Evolutionary conservation across 2,329 filamentous ascomycete species (phyloP).

Genomic region (Magnaporthiopsis incrustans): DNA sequence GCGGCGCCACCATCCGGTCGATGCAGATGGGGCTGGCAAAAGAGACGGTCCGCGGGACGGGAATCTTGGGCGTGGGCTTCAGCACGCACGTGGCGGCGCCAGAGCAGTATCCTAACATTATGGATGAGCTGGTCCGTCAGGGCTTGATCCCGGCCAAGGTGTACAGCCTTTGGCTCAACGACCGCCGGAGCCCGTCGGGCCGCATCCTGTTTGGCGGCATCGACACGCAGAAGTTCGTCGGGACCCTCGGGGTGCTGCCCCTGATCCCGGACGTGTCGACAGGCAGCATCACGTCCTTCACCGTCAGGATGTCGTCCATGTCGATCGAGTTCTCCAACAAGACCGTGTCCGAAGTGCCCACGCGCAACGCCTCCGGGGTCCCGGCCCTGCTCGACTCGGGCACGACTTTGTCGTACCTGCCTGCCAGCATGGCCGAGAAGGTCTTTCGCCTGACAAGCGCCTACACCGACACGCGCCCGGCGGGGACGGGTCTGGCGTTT

Average conservation of each 20-base stretch:
- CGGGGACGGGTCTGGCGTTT: constrained; percentile 27
- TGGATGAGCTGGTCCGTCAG: constrained; percentile 55
- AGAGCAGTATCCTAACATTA: constrained; percentile 46
- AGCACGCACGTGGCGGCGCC: constrained; percentile 38
- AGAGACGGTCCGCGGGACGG: constrained; percentile 39
- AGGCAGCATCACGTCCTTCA: constrained; percentile 30
- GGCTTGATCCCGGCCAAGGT: constrained; percentile 54
- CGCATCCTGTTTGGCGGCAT: constrained; percentile 63
- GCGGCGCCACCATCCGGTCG: constrained; percentile 35
- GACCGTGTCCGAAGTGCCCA: constrained; percentile 23
- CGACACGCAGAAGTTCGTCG: constrained; percentile 58
- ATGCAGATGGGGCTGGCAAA: constrained; percentile 50
- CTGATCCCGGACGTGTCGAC: constrained; percentile 37
- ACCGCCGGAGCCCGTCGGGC: constrained; percentile 47
- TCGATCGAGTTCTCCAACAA: constrained; percentile 31
- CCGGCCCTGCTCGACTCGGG: constrained; percentile 61
- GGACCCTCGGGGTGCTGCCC: constrained; percentile 45
- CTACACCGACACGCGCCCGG: constrained; percentile 24
- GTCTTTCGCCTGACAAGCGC: constrained; percentile 31
- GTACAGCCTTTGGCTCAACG: constrained; percentile 60
- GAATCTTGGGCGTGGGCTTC: constrained; percentile 53
- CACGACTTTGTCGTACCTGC: constrained; percentile 57
- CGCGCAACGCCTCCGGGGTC: constrained; percentile 15
- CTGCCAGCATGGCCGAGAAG: constrained; percentile 35
- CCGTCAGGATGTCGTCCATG: constrained; percentile 27